Evolutionary conservation across 345 rosid species (phyloP), one percentile per base, ranked within the genome.

Genomic region (Brassica juncea): DNA sequence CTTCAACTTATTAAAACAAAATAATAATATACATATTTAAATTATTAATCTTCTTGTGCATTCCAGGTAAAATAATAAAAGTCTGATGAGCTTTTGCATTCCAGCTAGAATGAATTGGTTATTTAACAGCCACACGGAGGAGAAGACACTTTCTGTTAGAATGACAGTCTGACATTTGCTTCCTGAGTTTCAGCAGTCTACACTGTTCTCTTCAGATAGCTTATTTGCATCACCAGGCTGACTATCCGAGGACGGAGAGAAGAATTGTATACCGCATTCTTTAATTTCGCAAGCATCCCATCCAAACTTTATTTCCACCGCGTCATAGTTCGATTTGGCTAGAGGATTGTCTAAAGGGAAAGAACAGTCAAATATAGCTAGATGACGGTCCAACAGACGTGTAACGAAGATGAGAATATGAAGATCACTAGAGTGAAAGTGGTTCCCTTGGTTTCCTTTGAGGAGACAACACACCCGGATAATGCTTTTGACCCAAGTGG

Each of bases 221-320:
- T 58, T 58, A 58, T 25, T 58, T 58, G 14, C 62, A 58, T 23
- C 30, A 58, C 62, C 30, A 58, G 32, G 65, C 8, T 60, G 15
- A 60, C 3, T 11, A 60, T 25, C 15, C 14, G 14, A 59, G n/a
- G n/a, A 16, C 21, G 60, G 27, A 59, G 28, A 37, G n/a, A 67
- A 39, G 55, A 67, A 23, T 19, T 39, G 31, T 39, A 67, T 39
- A 23, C 71, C 71, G 3, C 71, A 67, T 21, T 3, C 57, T 39
- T 67, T 37, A 21, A 67, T 39, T 21, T 67, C 27, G 32, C 71
- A 67, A 19, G 21, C 1, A 67, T 67, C 57, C 71, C 71, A 67
- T 39, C 71, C 55, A 19, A 67, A 67, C 71, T 67, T 67, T 67
- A 67, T 5, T 11, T 67, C 71, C 55, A 67, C 57, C 12, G 71